phyloP scores from a whole-genome alignment of 768 basidiomycete genomes.

The Strobilomyces dryophilus region DNA sequence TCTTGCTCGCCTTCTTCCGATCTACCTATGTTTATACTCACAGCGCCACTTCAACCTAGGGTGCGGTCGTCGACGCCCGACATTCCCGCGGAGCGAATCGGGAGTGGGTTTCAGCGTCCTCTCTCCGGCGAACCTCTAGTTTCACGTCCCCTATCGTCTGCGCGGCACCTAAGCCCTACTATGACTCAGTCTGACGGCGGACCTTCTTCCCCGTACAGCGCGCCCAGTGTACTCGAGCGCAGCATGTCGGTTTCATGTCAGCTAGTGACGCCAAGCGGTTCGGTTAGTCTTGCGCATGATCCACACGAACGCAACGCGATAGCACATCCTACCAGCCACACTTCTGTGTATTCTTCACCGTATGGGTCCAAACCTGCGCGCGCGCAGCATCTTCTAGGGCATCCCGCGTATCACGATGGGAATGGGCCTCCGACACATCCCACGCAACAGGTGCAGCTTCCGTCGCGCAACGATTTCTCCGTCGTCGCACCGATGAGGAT shows the following conservation, averaged over 20 bases:
- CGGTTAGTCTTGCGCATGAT: conserved; percentile 80
- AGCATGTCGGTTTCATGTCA: conserved; percentile 31
- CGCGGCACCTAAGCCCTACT: conserved; percentile 23
- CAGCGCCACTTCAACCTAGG: conserved; percentile 52
- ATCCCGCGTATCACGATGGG: conserved; percentile 17
- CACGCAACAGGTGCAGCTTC: conserved; percentile 13
- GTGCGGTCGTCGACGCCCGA: conserved; percentile 37
- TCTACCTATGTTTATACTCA: conserved; percentile 62
- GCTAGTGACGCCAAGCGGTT: conserved; percentile 67
- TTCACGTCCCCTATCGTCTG: conserved; percentile 62
- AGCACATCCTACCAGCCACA: conserved; percentile 27
- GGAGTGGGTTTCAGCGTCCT: conserved; percentile 74
- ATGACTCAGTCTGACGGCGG: conserved; percentile 9
- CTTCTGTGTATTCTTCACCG: conserved; percentile 10
- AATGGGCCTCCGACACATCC: conserved; percentile 29
- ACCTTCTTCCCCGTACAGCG: conserved; percentile 2
- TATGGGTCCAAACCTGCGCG: background rate
- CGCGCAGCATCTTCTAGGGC: conserved; percentile 14
- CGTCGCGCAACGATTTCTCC: conserved; percentile 11
- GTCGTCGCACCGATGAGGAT: conserved; percentile 2
- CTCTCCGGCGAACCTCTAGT: conserved; percentile 80
- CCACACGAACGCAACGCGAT: conserved; percentile 76
- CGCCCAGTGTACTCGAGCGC: conserved; percentile 2
- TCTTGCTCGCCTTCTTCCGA: conserved; percentile 72
- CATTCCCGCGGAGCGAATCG: conserved; percentile 65